Conservation (phyloP, 176 grass and related monocot genomes). For the Coix lacrymajobi region DNA sequence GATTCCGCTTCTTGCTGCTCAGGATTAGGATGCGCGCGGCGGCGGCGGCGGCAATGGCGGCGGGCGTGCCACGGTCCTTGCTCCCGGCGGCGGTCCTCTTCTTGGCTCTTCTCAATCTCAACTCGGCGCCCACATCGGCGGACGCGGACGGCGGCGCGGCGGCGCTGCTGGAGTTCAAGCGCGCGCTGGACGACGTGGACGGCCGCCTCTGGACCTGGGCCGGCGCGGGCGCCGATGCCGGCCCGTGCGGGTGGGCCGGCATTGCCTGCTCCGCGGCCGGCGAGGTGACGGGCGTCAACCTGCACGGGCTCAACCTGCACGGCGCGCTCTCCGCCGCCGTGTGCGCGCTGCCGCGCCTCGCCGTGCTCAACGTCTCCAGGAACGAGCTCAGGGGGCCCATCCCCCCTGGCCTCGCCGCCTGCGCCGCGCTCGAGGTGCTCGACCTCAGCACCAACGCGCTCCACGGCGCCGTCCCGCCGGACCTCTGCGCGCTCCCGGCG, state of each 20-base stretch:
- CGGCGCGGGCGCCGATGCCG: not conserved
- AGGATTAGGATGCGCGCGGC: not conserved
- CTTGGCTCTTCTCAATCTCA: not conserved
- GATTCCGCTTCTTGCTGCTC: not conserved
- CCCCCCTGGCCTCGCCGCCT: slow-evolving; percentile 43
- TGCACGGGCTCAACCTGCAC: slow-evolving; percentile 59
- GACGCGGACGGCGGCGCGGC: not conserved
- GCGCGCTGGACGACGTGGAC: slow-evolving; percentile 47
- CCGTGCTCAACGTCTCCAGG: slow-evolving; percentile 71
- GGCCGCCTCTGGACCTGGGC: slow-evolving; percentile 57
- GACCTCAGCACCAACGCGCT: slow-evolving; percentile 86
- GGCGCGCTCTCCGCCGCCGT: slow-evolving; percentile 54
- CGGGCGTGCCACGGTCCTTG: not conserved
- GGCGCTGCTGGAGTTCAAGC: slow-evolving; percentile 58
- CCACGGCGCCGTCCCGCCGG: slow-evolving; percentile 48
- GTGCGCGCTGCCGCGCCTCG: slow-evolving; percentile 57
- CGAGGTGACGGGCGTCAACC: slow-evolving; percentile 54
- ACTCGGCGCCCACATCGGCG: not conserved
- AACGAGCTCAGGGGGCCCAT: slow-evolving; percentile 60
- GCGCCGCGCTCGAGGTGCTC: slow-evolving; percentile 63
- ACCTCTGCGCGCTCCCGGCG: slow-evolving; percentile 42
- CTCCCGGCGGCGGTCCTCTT: slow-evolving; percentile 11
- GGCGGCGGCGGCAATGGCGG: slow-evolving; percentile 19
- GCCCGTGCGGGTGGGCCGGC: slow-evolving; percentile 75
- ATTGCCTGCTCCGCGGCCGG: slow-evolving; percentile 48